These are phyloP conservation scores for Periconia macrospinosa DNA, from an alignment of 2,329 filamentous ascomycete species.

Conservation along the genomic window DNA sequence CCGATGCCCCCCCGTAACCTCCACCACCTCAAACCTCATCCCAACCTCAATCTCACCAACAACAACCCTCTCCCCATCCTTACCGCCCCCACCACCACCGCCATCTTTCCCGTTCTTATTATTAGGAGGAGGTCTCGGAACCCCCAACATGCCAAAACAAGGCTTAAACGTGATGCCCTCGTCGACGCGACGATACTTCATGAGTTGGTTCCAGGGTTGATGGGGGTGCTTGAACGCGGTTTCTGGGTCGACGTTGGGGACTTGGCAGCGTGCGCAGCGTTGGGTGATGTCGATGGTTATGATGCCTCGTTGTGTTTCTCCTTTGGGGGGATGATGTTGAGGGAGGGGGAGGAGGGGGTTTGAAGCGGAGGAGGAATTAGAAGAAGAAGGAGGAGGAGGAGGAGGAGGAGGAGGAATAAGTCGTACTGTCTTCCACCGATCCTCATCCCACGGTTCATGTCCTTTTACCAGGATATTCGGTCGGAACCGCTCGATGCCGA, in stretches of 20 bases:
- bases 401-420: conserved; percentile 32
- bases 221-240: conserved; percentile 60
- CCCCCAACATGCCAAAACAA: conserved; percentile 68
- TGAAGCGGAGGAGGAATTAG: too few species aligned
- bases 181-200: conserved; percentile 63
- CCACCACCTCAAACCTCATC: conserved; percentile 60
- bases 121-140: too few species aligned
- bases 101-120: conserved; percentile 58
- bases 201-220: conserved; percentile 65
- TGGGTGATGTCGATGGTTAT: conserved; percentile 61
- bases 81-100: too few species aligned
- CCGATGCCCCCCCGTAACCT: conserved; percentile 60
- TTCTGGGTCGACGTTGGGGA: conserved; percentile 67
- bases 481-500: conserved; percentile 53
- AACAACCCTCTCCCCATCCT: conserved; percentile 56
- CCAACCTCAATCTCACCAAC: conserved; percentile 59
- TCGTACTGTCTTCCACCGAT: conserved; percentile 63
- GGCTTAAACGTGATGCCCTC: conserved; percentile 65
- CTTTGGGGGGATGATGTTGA: too few species aligned
- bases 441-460: conserved; percentile 61
- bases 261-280: conserved; percentile 62
- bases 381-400: neutral
- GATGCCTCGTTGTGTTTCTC: too few species aligned
- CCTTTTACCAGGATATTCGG: conserved; percentile 66
- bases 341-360: neutral